Percentiles rank a stretch among this genome's conserved stretches.
These are phyloP conservation scores for Zasmidium citrigriseum DNA, from an alignment of 2,329 filamentous ascomycete genomes.

Conservation along the genomic window DNA sequence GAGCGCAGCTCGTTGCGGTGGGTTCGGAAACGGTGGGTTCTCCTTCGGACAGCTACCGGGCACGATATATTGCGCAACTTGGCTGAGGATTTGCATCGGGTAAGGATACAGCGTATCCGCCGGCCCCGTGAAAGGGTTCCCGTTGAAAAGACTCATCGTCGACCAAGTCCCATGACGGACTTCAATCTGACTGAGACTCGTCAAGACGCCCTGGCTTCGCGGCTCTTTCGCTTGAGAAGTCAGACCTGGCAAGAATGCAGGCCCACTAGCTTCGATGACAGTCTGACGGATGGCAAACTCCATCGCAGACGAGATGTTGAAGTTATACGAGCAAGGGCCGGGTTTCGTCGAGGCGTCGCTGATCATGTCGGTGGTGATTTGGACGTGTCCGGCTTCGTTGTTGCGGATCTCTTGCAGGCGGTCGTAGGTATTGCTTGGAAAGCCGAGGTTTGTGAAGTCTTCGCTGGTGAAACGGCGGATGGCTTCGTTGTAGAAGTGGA, in stretches of 20 bases:
- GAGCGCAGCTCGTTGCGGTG: background rate
- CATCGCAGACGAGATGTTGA: background rate
- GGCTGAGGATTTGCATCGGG: constrained; percentile 1
- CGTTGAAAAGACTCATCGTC: constrained; percentile 1
- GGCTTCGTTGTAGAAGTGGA: background rate
- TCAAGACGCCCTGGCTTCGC: background rate
- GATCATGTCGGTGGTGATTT: constrained; percentile 2
- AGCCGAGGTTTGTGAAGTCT: constrained; percentile 1
- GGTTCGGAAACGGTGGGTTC: background rate
- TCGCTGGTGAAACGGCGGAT: background rate
- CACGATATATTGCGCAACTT: background rate
- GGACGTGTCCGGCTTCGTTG: constrained; percentile 2
- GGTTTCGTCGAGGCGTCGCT: background rate
- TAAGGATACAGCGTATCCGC: constrained; percentile 3
- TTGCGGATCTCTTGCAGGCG: constrained; percentile 3
- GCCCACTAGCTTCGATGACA: constrained; percentile 2
- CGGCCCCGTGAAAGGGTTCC: background rate
- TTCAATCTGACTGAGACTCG: background rate
- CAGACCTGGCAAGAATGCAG: constrained; percentile 2
- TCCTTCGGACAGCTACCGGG: background rate
- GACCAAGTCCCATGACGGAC: constrained; percentile 1
- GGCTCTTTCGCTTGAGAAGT: background rate
- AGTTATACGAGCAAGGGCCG: background rate
- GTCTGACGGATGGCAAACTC: constrained; percentile 1
- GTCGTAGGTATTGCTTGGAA: constrained; percentile 1